These are phyloP conservation scores for Saccharomyces hybrid DNA, from an alignment of 1,139 yeast genomes.

Conservation along the genomic window DNA sequence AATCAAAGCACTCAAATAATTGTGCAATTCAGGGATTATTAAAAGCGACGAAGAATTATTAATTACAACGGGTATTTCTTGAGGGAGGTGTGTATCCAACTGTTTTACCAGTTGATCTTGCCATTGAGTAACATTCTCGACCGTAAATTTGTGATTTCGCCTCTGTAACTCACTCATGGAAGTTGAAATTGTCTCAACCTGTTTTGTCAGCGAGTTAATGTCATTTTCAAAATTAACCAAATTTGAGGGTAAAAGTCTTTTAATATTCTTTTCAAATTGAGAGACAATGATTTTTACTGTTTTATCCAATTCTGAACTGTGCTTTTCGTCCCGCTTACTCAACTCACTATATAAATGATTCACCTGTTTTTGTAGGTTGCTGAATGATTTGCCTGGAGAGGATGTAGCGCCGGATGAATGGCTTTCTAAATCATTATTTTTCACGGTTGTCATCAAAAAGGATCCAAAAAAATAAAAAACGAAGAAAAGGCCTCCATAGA, in stretches of 20 bases:
- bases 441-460: conserved; percentile 1
- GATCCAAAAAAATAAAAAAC: background rate
- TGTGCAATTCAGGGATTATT: conserved; percentile 28
- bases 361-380: conserved; percentile 25
- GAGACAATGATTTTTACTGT: conserved; percentile 26
- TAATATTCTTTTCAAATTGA: conserved; percentile 30
- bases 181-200: conserved; percentile 1
- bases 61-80: conserved; percentile 28
- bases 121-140: conserved; percentile 24
- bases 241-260: conserved; percentile 25
- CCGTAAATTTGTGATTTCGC: conserved; percentile 7
- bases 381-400: background rate
- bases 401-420: background rate
- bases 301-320: conserved; percentile 24
- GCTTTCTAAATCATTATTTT: conserved; percentile 1
- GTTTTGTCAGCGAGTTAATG: conserved; percentile 9
- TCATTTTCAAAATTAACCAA: conserved; percentile 11
- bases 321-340: conserved; percentile 19
- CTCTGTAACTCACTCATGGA: conserved; percentile 6
- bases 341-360: conserved; percentile 26
- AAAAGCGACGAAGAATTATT: conserved; percentile 20
- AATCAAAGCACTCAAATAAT: conserved; percentile 17
- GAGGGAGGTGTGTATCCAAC: conserved; percentile 21
- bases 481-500: background rate
- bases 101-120: conserved; percentile 19